Evolutionary conservation across 352 stramenopile genomes (phyloP).

Genomic region (Salisapilia sapeloensis): DNA sequence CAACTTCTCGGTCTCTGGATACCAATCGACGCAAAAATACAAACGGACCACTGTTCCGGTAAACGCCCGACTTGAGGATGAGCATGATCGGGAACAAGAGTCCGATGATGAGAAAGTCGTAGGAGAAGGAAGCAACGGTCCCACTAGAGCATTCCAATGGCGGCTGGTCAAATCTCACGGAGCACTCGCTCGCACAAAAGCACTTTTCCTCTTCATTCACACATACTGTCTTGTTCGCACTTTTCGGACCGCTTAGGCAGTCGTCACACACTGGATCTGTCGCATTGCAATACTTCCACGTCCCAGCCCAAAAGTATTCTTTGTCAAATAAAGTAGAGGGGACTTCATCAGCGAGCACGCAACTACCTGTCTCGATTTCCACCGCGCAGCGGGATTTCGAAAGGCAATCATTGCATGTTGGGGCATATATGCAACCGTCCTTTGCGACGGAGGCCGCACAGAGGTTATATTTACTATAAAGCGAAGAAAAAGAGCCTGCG

Average conservation of each 20-base stretch:
- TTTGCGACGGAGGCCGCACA: slow-evolving; percentile 1
- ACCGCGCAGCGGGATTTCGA: slow-evolving; percentile 10
- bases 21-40: too few relatives aligned
- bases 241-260: slow-evolving; percentile 3
- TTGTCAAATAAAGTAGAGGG: slow-evolving; percentile 1
- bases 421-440: slow-evolving; percentile 2
- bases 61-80: too few relatives aligned
- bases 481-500: neutral
- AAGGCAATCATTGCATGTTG: slow-evolving; percentile 8
- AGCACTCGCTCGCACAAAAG: too few relatives aligned
- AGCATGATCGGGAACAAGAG: too few relatives aligned
- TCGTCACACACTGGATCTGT: slow-evolving; percentile 8
- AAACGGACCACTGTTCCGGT: too few relatives aligned
- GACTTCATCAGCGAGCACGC: slow-evolving; percentile 9
- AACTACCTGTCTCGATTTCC: slow-evolving; percentile 17
- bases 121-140: too few relatives aligned
- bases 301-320: slow-evolving; percentile 8
- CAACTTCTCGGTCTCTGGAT: too few relatives aligned
- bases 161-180: too few relatives aligned
- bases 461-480: slow-evolving; percentile 2
- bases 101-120: too few relatives aligned
- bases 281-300: slow-evolving; percentile 9
- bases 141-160: too few relatives aligned
- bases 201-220: too few relatives aligned
- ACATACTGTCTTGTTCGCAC: too few relatives aligned